Evolutionary conservation across 352 stramenopile species (phyloP).

Genomic region (Peronospora tabacina): DNA sequence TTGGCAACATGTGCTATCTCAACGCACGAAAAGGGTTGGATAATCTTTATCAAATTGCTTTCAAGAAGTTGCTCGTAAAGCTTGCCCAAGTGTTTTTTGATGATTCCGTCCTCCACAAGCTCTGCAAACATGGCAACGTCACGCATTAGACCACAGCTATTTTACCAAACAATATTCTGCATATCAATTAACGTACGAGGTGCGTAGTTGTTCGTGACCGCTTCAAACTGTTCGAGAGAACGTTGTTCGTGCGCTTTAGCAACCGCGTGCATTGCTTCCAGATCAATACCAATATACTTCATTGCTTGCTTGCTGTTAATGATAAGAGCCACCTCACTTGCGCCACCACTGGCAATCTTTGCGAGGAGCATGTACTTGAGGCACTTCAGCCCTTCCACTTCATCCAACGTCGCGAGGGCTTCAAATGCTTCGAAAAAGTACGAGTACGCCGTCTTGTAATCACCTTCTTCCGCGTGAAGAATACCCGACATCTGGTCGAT

Average conservation of each 20-base stretch:
- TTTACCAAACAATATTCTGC: background rate
- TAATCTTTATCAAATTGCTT: constrained; percentile 98
- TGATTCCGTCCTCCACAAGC: constrained; percentile 77
- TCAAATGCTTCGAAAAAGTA: constrained; percentile 99
- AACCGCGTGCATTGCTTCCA: constrained; percentile 95
- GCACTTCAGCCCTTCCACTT: constrained; percentile 72
- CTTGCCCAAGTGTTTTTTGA: constrained; percentile 93
- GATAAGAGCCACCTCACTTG: constrained; percentile 91
- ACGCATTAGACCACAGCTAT: background rate
- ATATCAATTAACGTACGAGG: constrained; percentile 34
- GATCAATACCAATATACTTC: constrained; percentile 93
- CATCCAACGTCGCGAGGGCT: constrained; percentile 90
- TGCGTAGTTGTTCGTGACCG: constrained; percentile 85
- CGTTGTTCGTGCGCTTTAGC: constrained; percentile 92
- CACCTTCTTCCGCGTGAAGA: constrained; percentile 95
- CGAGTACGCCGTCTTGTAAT: constrained; percentile 99
- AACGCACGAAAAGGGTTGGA: constrained; percentile 96
- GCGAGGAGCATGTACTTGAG: constrained; percentile 99
- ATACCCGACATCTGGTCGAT: constrained; percentile 97
- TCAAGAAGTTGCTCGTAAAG: constrained; percentile 98
- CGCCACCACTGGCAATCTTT: constrained; percentile 89
- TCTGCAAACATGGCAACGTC: constrained; percentile 33
- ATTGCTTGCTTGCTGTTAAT: constrained; percentile 94
- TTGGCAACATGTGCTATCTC: constrained; percentile 95
- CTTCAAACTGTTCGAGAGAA: constrained; percentile 88